Percentiles rank a stretch among this genome's conserved stretches.
Conservation (phyloP, 257 asterid species). For the Rauvolfia tetraphylla region DNA sequence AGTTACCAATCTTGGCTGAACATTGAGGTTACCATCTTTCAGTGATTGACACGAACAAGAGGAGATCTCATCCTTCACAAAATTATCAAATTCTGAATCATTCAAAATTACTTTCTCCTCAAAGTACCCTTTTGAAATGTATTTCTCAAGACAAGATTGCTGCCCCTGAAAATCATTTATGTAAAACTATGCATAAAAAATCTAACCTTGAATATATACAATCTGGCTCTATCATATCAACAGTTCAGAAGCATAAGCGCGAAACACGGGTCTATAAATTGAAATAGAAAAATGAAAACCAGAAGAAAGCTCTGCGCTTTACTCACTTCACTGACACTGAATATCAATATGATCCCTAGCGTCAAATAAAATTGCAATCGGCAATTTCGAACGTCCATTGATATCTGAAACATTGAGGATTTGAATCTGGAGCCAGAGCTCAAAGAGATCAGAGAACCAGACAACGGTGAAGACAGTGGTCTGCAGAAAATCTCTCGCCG, state of each 20-base stretch:
- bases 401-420: background rate
- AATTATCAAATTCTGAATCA: slow-evolving; percentile 43
- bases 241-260: background rate
- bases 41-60: slow-evolving; percentile 31
- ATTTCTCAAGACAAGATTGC: slow-evolving; percentile 27
- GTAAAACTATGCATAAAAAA: background rate
- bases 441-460: background rate
- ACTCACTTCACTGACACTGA: slow-evolving; percentile 15
- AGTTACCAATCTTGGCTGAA: slow-evolving; percentile 23
- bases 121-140: slow-evolving; percentile 48
- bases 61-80: slow-evolving; percentile 36
- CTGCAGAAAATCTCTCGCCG: too few species aligned
- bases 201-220: background rate
- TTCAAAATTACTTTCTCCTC: slow-evolving; percentile 34
- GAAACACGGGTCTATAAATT: background rate
- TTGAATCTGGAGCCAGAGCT: background rate
- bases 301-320: background rate
- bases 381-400: slow-evolving; percentile 7
- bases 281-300: background rate
- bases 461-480: background rate
- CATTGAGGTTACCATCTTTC: slow-evolving; percentile 26
- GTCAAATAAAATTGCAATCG: slow-evolving; percentile 1
- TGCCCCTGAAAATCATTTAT: slow-evolving; percentile 33
- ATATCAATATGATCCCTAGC: slow-evolving; percentile 1
- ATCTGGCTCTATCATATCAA: background rate